Percentiles rank a stretch among this genome's conserved stretches.
Evolutionary conservation across 2,329 filamentous ascomycete species (phyloP).

Genomic region (Sporothrix globosa): DNA sequence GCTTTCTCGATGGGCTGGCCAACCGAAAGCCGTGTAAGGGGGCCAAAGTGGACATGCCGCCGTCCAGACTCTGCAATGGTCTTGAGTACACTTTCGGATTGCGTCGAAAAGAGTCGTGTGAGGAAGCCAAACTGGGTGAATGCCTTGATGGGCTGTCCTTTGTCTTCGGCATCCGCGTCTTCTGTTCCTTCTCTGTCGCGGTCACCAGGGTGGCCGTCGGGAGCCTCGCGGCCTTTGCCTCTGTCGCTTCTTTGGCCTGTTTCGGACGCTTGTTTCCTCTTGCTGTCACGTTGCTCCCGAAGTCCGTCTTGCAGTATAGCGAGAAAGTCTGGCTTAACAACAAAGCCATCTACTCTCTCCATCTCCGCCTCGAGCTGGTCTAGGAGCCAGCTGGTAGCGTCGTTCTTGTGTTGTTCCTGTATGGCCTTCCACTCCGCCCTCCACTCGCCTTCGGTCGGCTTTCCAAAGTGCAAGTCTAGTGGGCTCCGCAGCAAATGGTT

Average conservation of each 20-base stretch:
- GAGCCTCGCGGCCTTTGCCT: neutral
- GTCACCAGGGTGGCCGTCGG: conserved; percentile 37
- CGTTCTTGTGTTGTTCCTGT: conserved; percentile 36
- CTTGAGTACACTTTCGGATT: conserved; percentile 65
- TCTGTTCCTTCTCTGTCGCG: conserved; percentile 17
- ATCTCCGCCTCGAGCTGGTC: conserved; percentile 40
- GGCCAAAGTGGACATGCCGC: conserved; percentile 68
- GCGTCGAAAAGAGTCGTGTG: conserved; percentile 59
- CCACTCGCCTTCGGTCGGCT: conserved; percentile 55
- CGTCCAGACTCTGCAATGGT: conserved; percentile 71
- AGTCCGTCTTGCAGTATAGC: conserved; percentile 26
- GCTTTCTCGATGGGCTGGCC: conserved; percentile 52
- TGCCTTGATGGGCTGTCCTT: conserved; percentile 47
- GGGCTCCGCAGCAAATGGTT: conserved; percentile 69
- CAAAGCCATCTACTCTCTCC: conserved; percentile 29
- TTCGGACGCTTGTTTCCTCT: conserved; percentile 3
- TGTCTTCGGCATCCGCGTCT: conserved; percentile 35
- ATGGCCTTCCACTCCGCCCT: conserved; percentile 52
- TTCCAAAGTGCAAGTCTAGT: conserved; percentile 63
- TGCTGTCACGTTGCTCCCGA: neutral
- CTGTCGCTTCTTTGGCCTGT: neutral
- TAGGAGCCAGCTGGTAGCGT: conserved; percentile 43
- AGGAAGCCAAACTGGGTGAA: conserved; percentile 67
- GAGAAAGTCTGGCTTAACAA: conserved; percentile 28
- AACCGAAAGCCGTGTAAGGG: conserved; percentile 52